phyloP scores from a whole-genome alignment of 768 basidiomycete genomes.

The Tulasnella sp. region DNA sequence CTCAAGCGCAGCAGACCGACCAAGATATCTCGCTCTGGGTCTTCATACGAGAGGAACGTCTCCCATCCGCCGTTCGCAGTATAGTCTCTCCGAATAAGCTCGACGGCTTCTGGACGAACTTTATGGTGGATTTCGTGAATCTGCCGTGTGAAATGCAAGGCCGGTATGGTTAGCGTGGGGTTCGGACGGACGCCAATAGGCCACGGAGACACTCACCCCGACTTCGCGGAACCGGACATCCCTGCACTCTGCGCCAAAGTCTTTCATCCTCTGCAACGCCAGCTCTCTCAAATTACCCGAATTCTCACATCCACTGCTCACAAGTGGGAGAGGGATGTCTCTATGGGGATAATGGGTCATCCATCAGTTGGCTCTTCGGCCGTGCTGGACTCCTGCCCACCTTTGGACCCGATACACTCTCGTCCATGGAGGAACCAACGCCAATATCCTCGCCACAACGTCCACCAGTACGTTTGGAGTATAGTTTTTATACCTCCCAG shows the following conservation, averaged over 20 bases:
- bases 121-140: conserved; percentile 99
- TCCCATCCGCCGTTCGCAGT: conserved; percentile 99
- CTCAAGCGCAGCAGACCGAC: conserved; percentile 89
- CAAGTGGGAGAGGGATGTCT: conserved; percentile 95
- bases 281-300: conserved; percentile 95
- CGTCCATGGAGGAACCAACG: conserved; percentile 98
- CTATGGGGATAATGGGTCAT: conserved; percentile 53
- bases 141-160: conserved; percentile 47
- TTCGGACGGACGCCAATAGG: background rate
- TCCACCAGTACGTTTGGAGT: conserved; percentile 98
- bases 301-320: conserved; percentile 96
- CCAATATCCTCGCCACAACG: conserved; percentile 93
- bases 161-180: background rate
- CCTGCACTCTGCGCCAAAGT: conserved; percentile 96
- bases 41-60: conserved; percentile 98
- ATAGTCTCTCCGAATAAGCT: conserved; percentile 94
- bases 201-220: conserved; percentile 64
- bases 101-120: conserved; percentile 92
- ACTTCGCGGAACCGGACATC: conserved; percentile 99
- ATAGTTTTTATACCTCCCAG: conserved; percentile 98
- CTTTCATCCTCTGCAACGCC: conserved; percentile 96
- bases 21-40: conserved; percentile 95
- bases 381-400: conserved; percentile 46
- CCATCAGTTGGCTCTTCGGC: no score
- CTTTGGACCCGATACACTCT: conserved; percentile 97